Evolutionary conservation across 495 filamentous ascomycete species (phyloP), one percentile per base, ranked within the genome.

Genomic region (Venustampulla echinocandica): DNA sequence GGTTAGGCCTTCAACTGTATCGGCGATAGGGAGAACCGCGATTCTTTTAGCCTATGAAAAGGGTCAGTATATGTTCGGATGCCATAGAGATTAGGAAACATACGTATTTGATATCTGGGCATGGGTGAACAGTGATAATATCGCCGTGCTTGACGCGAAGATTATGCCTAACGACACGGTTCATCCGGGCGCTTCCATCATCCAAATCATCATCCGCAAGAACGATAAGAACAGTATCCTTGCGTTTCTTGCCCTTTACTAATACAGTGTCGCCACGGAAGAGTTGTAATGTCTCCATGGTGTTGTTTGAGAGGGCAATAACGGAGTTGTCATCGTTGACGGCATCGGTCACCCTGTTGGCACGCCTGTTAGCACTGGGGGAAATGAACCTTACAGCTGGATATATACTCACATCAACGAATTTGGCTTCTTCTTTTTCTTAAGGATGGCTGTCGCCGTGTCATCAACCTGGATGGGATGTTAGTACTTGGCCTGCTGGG

Each of bases 351-450:
- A 98, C 93, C 70, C 86, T 90, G n/a, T 53, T 56, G 42, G 59
- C 53, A 44, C 49, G 47, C 52, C 51, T 42, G 63, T 77, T 47
- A 77, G 71, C 58, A 57, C 49, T 37, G 21, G 38, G 39, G 33
- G 32, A 18, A 14, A 19, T 27, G 42, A 30, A 21, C 14, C 33
- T n/a, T 35, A 44, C 14, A 10, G 18, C 28, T 53, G 33, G 38
- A 14, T 41, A 46, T 15, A 39, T 46, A 67, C 84, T 59, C 75
- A 90, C 87, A 97, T 94, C 67, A 98, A 68, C 50, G 86, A 89
- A 70, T 98, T 98, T 49, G 89, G 89, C 89, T 98, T 98, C 89
- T 98, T 98, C 81, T 98, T 98, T 77, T 95, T 96, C 74, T 95
- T 96, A 55, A 98, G 79, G 53, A 98, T 98, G 55, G 92, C 92